Percentiles rank a stretch among this genome's conserved stretches.
Evolutionary conservation across 2,329 filamentous ascomycete species (phyloP).

Genomic region (Colletotrichum shisoi): DNA sequence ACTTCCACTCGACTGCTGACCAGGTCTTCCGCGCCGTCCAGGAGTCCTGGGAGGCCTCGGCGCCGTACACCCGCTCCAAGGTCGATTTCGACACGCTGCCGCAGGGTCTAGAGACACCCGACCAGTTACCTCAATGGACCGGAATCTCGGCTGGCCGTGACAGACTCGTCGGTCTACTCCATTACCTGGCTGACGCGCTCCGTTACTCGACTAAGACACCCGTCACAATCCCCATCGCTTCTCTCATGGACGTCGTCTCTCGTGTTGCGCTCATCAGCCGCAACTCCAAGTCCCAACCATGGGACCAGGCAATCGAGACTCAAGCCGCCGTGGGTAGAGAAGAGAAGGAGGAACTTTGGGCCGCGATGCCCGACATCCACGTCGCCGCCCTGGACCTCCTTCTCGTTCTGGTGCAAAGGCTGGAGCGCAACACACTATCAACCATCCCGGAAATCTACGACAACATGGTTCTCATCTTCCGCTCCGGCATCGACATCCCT

Average conservation of each 20-base stretch:
- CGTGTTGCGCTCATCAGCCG: slow-evolving; percentile 73
- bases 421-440: slow-evolving; percentile 66
- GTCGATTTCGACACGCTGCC: slow-evolving; percentile 56
- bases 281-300: slow-evolving; percentile 57
- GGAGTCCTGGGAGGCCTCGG: slow-evolving; percentile 80
- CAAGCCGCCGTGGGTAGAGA: slow-evolving; percentile 79
- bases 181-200: slow-evolving; percentile 70
- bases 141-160: slow-evolving; percentile 78
- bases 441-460: slow-evolving; percentile 72
- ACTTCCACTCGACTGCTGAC: slow-evolving; percentile 76
- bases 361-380: slow-evolving; percentile 76
- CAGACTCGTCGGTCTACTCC: slow-evolving; percentile 71
- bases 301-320: slow-evolving; percentile 64
- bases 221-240: slow-evolving; percentile 72
- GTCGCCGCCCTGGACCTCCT: slow-evolving; percentile 72
- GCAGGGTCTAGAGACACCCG: slow-evolving; percentile 56
- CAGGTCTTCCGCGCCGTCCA: slow-evolving; percentile 78
- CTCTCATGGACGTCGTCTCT: slow-evolving; percentile 72
- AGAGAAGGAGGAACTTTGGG: slow-evolving; percentile 82
- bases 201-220: slow-evolving; percentile 68
- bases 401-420: slow-evolving; percentile 62
- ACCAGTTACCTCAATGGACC: slow-evolving; percentile 72
- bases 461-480: slow-evolving; percentile 75
- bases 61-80: slow-evolving; percentile 56
- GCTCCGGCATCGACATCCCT: slow-evolving; percentile 60